These are phyloP conservation scores for Rhodotorula graminis DNA, from an alignment of 768 basidiomycete genomes.

Conservation along the genomic window DNA sequence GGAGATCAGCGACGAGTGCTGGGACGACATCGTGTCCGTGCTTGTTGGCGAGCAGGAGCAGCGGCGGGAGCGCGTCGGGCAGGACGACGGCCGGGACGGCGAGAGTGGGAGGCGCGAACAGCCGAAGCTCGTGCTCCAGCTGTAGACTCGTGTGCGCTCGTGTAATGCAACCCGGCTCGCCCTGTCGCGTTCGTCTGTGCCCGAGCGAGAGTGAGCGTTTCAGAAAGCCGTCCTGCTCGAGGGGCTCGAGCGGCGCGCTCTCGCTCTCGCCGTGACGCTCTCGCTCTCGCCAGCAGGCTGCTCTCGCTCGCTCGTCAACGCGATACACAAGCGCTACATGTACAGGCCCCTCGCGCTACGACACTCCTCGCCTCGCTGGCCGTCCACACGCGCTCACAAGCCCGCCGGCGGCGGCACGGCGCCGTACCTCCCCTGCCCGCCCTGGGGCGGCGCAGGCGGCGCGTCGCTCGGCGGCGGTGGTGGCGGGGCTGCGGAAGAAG, in stretches of 20 bases:
- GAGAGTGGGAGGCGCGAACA: neutral
- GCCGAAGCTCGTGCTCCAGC: neutral
- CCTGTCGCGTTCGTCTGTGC: no score
- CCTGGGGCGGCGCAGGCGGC: constrained; percentile 11
- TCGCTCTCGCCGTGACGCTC: no score
- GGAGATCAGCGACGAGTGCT: constrained; percentile 41
- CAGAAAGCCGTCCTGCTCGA: no score
- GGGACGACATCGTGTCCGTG: constrained; percentile 36
- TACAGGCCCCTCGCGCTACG: neutral
- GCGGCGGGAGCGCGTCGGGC: neutral
- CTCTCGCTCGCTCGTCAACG: no score
- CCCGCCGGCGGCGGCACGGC: constrained; percentile 31
- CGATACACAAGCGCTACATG: neutral
- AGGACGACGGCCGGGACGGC: neutral
- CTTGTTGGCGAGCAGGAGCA: constrained; percentile 4
- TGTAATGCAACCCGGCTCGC: no score
- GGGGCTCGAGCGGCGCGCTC: no score
- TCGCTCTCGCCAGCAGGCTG: no score
- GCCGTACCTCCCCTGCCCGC: constrained; percentile 13
- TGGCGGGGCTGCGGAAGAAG: constrained; percentile 1
- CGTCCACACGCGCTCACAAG: neutral
- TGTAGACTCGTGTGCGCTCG: neutral
- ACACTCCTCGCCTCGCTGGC: neutral
- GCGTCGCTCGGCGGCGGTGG: neutral
- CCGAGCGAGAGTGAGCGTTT: no score